A percentile compares a stretch with the other conserved stretches of the same genome.
These are phyloP conservation scores for Penicillium samsonianum DNA, from an alignment of 495 filamentous ascomycete genomes.

Conservation along the genomic window DNA sequence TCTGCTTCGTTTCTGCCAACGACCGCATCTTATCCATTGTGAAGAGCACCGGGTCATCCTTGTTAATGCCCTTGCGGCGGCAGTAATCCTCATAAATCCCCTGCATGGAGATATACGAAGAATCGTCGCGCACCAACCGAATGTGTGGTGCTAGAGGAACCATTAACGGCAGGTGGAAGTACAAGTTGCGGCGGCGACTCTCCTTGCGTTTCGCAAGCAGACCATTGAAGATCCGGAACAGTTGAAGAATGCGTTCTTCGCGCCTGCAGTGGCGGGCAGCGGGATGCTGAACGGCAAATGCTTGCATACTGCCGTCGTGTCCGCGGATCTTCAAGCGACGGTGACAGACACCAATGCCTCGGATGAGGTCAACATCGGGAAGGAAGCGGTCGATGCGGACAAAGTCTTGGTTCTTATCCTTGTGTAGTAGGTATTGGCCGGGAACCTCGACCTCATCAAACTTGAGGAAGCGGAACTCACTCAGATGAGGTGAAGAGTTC, in stretches of 20 bases:
- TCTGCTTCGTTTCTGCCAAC: slow-evolving; percentile 65
- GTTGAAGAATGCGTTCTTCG: slow-evolving; percentile 90
- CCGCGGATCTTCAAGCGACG: slow-evolving; percentile 92
- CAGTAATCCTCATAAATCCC: slow-evolving; percentile 96
- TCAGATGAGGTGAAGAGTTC: slow-evolving; percentile 80
- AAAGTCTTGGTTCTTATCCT: slow-evolving; percentile 98
- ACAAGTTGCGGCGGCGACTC: slow-evolving; percentile 86
- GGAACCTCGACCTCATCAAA: slow-evolving; percentile 98
- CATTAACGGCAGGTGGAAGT: slow-evolving; percentile 94
- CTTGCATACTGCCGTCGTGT: slow-evolving; percentile 93
- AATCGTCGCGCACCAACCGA: slow-evolving; percentile 90
- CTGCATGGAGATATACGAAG: slow-evolving; percentile 91
- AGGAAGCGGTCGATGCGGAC: slow-evolving; percentile 95
- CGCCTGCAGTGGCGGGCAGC: slow-evolving; percentile 86
- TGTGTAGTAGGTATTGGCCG: slow-evolving; percentile 93
- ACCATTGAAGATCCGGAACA: slow-evolving; percentile 98
- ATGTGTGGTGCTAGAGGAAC: slow-evolving; percentile 91
- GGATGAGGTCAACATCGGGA: slow-evolving; percentile 88
- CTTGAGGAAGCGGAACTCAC: slow-evolving; percentile 94
- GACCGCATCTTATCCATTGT: slow-evolving; percentile 90
- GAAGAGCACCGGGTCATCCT: slow-evolving; percentile 93
- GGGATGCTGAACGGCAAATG: slow-evolving; percentile 94
- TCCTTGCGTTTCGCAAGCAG: slow-evolving; percentile 88
- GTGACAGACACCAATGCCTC: slow-evolving; percentile 84
- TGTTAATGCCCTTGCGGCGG: slow-evolving; percentile 76